These are phyloP conservation scores for Cyphellophora attinorum DNA, from an alignment of 2,329 filamentous ascomycete genomes.

Conservation along the genomic window DNA sequence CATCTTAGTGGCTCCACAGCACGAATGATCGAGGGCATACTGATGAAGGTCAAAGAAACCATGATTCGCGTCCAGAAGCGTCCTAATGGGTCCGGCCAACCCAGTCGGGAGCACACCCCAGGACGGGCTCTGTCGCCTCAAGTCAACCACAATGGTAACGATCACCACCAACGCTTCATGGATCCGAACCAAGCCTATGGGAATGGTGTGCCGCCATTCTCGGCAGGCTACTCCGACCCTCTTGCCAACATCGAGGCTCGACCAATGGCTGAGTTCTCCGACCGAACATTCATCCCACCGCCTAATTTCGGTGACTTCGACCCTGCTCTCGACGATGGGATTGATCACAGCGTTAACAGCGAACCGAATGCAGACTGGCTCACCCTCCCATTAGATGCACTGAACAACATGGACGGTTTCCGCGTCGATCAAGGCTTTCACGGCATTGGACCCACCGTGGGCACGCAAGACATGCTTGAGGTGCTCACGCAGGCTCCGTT, in stretches of 20 bases:
- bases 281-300: conserved; percentile 18
- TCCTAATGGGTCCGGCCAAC: conserved; percentile 19
- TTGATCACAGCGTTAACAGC: conserved; percentile 7
- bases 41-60: conserved; percentile 16
- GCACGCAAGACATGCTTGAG: conserved; percentile 42
- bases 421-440: conserved; percentile 44
- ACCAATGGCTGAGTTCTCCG: conserved; percentile 17
- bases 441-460: conserved; percentile 53
- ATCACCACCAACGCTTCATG: conserved; percentile 16
- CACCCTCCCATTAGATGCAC: conserved; percentile 49
- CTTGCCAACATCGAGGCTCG: conserved; percentile 16
- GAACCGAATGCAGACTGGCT: conserved; percentile 41
- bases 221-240: conserved; percentile 8
- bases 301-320: conserved; percentile 18
- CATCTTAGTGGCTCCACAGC: conserved; percentile 55
- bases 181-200: conserved; percentile 7
- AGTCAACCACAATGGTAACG: conserved; percentile 7
- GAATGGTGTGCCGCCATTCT: conserved; percentile 1
- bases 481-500: conserved; percentile 21
- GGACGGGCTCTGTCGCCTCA: conserved; percentile 19
- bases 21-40: conserved; percentile 50
- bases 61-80: conserved; percentile 18
- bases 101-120: conserved; percentile 26
- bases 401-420: conserved; percentile 24
- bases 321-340: conserved; percentile 8